Evolutionary conservation across 2,329 filamentous ascomycete species (phyloP).

Genomic region (Colletotrichum coccodes): DNA sequence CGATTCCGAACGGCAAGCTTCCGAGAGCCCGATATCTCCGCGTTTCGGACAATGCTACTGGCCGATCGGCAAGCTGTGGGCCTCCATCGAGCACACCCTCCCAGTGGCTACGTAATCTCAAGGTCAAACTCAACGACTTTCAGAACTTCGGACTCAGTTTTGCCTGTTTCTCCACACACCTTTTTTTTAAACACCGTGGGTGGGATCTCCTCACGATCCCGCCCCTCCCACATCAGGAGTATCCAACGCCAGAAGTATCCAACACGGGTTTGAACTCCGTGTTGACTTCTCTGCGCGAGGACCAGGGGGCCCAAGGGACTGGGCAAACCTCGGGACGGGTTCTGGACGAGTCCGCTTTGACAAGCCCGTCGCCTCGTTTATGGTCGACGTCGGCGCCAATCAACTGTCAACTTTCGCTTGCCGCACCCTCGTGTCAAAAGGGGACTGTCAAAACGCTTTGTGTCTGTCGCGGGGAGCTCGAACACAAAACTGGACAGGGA

Average conservation of each 20-base stretch:
- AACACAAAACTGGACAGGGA: not conserved
- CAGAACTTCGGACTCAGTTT: not conserved
- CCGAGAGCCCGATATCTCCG: not conserved
- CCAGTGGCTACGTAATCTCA: not conserved
- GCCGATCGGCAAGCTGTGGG: constrained; percentile 2
- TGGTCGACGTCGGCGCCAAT: not conserved
- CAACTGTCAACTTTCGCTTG: not conserved
- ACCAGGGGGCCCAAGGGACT: not conserved
- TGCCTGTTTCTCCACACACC: not conserved
- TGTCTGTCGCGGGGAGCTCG: not conserved
- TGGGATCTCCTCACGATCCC: not conserved
- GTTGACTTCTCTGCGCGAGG: not conserved
- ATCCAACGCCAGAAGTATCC: not conserved
- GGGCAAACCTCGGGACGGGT: not conserved
- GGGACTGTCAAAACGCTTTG: constrained; percentile 10
- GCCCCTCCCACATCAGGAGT: not conserved
- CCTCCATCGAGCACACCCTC: not conserved
- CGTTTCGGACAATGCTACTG: not conserved
- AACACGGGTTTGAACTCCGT: not conserved
- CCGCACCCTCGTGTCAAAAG: constrained; percentile 14
- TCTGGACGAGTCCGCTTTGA: not conserved
- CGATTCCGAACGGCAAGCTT: not conserved
- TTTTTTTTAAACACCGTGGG: not conserved
- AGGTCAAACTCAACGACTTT: not conserved
- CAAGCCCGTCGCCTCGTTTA: no score